Evolutionary conservation across 768 basidiomycete species (phyloP), one percentile per base, ranked within the genome.

Genomic region (Lyophyllum shimeji): DNA sequence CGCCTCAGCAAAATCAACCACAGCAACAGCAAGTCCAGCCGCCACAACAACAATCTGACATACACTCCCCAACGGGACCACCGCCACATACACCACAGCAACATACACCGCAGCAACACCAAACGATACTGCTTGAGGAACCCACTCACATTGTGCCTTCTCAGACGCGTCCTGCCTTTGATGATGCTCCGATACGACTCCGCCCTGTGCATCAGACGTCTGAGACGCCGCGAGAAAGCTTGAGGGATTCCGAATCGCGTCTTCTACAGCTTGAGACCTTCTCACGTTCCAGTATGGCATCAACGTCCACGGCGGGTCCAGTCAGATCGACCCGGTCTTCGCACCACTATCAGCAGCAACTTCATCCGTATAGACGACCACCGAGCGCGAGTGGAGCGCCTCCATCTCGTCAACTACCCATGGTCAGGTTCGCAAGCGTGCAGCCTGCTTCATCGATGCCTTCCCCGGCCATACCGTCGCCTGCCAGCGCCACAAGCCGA

Each of bases 141-240:
- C 67, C 69, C 8, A 50, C 64, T 13, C 69, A 65, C 50, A 49
- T 68, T 24, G 67, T 72, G 24, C 71, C 71, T 3, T 67, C 64
- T 57, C 73, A 73, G 45, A 56, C 43, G 24, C 60, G 60, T 21
- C 56, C 63, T 48, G 59, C 53, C 11, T 67, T 64, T 55, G 71
- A 73, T 53, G 56, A 69, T 52, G 64, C 67, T 9, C 73, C 72
- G 21, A 63, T 73, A 33, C 65, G 65, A 13, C 67, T 73, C 5
- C 69, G 67, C 52, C 69, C 65, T 50, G 64, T 68, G 12, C 56
- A 60, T 18, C 58, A 62, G 24, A 59, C 59, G 43, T 55, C 54
- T 68, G 69, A 68, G 57, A 57, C 55, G 56, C 63, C 61, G 50
- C 58, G 64, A 63, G 68, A 64, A 56, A 65, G 68, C 46, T 62